phyloP scores from a whole-genome alignment of 1,284 basidiomycete species.

The Somion occarium region DNA sequence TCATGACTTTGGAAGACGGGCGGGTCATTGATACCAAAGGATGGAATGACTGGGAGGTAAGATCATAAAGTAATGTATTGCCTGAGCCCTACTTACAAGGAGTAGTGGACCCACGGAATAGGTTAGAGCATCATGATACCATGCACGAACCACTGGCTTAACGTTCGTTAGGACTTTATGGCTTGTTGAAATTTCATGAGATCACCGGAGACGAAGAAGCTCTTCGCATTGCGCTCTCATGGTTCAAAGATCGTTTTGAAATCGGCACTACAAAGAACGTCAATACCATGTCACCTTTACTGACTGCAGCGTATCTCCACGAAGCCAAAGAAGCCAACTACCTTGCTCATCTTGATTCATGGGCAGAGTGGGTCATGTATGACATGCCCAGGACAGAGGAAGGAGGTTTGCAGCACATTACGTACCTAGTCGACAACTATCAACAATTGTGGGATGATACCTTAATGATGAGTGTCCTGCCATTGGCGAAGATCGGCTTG shows the following conservation, averaged over 20 bases:
- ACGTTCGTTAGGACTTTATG: slow-evolving; percentile 35
- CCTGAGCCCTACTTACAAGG: not conserved
- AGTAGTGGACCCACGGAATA: slow-evolving; percentile 57
- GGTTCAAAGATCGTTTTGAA: slow-evolving; percentile 53
- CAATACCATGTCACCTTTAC: slow-evolving; percentile 62
- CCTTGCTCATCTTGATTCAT: slow-evolving; percentile 47
- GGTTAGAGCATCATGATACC: slow-evolving; percentile 22
- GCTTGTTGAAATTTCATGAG: slow-evolving; percentile 39
- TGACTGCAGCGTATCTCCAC: slow-evolving; percentile 53
- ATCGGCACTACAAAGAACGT: slow-evolving; percentile 64
- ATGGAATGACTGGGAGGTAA: slow-evolving; percentile 60
- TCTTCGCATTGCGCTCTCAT: slow-evolving; percentile 44
- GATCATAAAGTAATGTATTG: slow-evolving; percentile 8
- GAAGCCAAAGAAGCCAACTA: slow-evolving; percentile 37
- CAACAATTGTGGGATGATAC: slow-evolving; percentile 68
- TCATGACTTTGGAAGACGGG: slow-evolving; percentile 50
- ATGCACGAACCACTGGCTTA: not conserved
- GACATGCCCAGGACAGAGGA: slow-evolving; percentile 55
- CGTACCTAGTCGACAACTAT: slow-evolving; percentile 48
- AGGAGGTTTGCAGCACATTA: slow-evolving; percentile 59
- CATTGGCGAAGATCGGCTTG: slow-evolving; percentile 58
- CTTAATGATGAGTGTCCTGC: slow-evolving; percentile 61
- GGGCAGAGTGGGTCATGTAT: slow-evolving; percentile 66
- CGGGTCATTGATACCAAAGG: slow-evolving; percentile 63
- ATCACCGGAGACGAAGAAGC: slow-evolving; percentile 40